These are phyloP conservation scores for Tothia fuscella DNA, from an alignment of 2,329 filamentous ascomycete genomes.

Conservation along the genomic window DNA sequence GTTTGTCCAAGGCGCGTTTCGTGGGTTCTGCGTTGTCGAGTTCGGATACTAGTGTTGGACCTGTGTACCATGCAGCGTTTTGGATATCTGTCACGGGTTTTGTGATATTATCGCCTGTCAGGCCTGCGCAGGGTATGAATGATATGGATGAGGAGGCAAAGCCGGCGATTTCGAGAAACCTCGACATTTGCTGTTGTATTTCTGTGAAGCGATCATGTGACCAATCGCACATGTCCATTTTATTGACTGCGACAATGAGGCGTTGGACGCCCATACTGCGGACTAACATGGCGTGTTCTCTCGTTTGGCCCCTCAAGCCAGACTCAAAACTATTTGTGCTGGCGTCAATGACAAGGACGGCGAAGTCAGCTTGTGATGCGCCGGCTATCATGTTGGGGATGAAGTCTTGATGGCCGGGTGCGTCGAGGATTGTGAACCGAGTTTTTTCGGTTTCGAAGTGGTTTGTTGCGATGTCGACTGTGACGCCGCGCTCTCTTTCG, in stretches of 20 bases:
- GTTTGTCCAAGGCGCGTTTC: slow-evolving; percentile 58
- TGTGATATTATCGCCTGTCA: slow-evolving; percentile 73
- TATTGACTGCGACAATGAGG: slow-evolving; percentile 87
- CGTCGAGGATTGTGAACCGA: slow-evolving; percentile 86
- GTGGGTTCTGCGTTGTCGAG: slow-evolving; percentile 72
- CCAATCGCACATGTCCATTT: slow-evolving; percentile 82
- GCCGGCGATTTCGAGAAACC: slow-evolving; percentile 70
- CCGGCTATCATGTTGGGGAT: slow-evolving; percentile 99
- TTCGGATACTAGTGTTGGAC: slow-evolving; percentile 68
- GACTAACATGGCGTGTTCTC: slow-evolving; percentile 81
- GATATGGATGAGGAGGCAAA: slow-evolving; percentile 72
- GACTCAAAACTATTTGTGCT: slow-evolving; percentile 86
- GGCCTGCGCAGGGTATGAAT: slow-evolving; percentile 81
- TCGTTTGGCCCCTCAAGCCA: slow-evolving; percentile 83
- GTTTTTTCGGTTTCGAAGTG: slow-evolving; percentile 84
- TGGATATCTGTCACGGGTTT: slow-evolving; percentile 22
- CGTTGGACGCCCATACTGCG: slow-evolving; percentile 83
- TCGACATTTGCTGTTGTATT: slow-evolving; percentile 69
- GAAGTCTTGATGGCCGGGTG: slow-evolving; percentile 88
- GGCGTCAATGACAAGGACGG: slow-evolving; percentile 85
- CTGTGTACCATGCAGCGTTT: slow-evolving; percentile 63
- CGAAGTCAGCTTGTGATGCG: slow-evolving; percentile 90
- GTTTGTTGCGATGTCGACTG: slow-evolving; percentile 92
- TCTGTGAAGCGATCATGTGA: slow-evolving; percentile 70
- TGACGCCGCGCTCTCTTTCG: slow-evolving; percentile 80